Evolutionary conservation across 164 flowering plant species (phyloP).

Genomic region (Paratinospora sagittata): DNA sequence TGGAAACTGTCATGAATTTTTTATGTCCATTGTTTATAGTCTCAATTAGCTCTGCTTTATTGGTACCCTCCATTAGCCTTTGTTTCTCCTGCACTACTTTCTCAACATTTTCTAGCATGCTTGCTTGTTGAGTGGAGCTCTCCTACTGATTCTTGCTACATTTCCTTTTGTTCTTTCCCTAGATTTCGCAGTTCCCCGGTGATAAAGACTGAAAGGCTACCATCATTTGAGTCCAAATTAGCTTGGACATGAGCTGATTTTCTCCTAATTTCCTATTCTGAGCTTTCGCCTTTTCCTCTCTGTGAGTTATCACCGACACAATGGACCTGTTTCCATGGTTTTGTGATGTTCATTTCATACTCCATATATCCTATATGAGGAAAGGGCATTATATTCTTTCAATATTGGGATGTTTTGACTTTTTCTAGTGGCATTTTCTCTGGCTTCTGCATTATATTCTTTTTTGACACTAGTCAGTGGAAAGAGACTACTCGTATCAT

Average conservation of each 20-base stretch:
- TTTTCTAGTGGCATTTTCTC: not conserved
- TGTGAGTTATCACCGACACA: not conserved
- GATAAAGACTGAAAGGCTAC: slow-evolving; percentile 26
- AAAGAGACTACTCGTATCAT: not conserved
- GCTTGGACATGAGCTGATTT: slow-evolving; percentile 6
- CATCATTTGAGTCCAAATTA: slow-evolving; percentile 7
- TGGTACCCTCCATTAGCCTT: no score
- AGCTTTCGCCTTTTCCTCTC: not conserved
- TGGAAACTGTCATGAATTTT: not conserved
- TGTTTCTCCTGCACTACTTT: not conserved
- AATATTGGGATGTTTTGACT: not conserved
- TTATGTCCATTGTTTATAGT: no score
- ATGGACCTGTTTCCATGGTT: not conserved
- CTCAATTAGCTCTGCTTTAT: no score
- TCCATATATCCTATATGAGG: not conserved
- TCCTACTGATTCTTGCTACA: slow-evolving; percentile 14
- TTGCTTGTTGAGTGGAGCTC: not conserved
- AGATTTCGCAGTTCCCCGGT: slow-evolving; percentile 68
- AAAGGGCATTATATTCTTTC: not conserved
- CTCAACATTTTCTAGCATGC: slow-evolving; percentile 3
- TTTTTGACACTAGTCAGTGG: not conserved
- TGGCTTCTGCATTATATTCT: not conserved
- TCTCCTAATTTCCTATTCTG: not conserved
- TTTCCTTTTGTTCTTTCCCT: slow-evolving; percentile 21
- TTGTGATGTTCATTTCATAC: not conserved